These are phyloP conservation scores for Boletus subparvulus DNA, from an alignment of 768 basidiomycete species.

Conservation along the genomic window DNA sequence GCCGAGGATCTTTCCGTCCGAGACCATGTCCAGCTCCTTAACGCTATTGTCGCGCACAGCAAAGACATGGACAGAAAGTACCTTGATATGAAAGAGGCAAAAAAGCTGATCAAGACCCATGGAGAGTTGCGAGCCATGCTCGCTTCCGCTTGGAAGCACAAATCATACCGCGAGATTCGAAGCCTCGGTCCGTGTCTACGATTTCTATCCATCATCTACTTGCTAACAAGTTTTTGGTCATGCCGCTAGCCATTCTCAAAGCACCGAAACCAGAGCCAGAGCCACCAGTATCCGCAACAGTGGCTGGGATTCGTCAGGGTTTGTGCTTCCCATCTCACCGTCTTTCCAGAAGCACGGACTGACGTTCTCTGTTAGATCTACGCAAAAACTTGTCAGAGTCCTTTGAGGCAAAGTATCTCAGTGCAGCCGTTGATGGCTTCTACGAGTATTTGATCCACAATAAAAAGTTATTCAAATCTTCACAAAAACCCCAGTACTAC, in stretches of 20 bases:
- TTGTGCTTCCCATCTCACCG: background rate
- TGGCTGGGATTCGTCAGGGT: background rate
- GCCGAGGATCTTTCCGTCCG: no score
- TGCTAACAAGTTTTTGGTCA: background rate
- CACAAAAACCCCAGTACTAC: background rate
- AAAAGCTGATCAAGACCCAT: background rate
- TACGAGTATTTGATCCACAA: constrained; percentile 18
- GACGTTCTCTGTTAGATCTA: background rate
- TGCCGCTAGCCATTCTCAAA: background rate
- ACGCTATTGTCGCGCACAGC: background rate
- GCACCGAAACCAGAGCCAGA: background rate
- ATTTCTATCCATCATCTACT: background rate
- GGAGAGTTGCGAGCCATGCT: background rate
- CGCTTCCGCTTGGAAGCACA: background rate
- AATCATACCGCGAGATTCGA: constrained; percentile 6
- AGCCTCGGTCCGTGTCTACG: background rate
- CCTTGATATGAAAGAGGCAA: background rate
- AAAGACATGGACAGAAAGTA: background rate
- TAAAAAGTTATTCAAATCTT: constrained; percentile 2
- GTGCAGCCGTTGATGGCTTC: constrained; percentile 14
- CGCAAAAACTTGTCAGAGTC: background rate
- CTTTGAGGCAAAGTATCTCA: background rate
- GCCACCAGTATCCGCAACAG: no score
- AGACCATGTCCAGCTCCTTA: background rate
- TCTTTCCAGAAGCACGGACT: background rate